A percentile compares a stretch with the other conserved stretches of the same genome.
Evolutionary conservation across 1,284 basidiomycete species (phyloP).

Genomic region (Pseudozyma hubeiensis): DNA sequence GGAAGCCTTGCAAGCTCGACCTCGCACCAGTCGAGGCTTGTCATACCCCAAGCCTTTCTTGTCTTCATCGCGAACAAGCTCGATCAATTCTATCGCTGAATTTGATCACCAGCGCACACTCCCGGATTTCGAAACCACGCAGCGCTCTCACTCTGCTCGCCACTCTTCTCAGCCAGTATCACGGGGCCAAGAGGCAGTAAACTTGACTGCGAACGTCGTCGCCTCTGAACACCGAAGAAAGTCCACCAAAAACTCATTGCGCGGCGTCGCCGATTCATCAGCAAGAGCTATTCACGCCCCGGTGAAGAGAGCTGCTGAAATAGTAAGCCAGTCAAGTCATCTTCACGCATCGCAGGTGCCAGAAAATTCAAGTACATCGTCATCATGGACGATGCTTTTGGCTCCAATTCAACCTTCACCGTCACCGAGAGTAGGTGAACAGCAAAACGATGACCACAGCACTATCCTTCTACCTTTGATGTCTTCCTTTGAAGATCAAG

Average conservation of each 20-base stretch:
- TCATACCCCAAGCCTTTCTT: conserved; percentile 20
- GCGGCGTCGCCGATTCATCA: too few species aligned
- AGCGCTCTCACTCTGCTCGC: neutral
- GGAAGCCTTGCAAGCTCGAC: conserved; percentile 5
- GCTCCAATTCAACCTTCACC: neutral
- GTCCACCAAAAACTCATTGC: too few species aligned
- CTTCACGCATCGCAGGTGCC: neutral
- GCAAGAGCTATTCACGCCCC: too few species aligned
- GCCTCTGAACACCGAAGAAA: too few species aligned
- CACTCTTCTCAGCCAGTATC: too few species aligned
- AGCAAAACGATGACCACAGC: too few species aligned
- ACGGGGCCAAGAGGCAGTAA: too few species aligned
- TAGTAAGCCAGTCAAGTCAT: neutral
- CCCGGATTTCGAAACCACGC: too few species aligned
- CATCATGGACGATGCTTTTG: conserved; percentile 23
- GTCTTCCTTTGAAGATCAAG: conserved; percentile 10
- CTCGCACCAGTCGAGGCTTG: conserved; percentile 30
- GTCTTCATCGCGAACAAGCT: conserved; percentile 21
- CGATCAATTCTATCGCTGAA: conserved; percentile 20
- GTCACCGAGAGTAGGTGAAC: neutral
- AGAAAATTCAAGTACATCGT: neutral
- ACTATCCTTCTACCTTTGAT: conserved; percentile 19
- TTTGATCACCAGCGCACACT: neutral
- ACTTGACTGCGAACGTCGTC: too few species aligned
- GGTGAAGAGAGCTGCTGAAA: too few species aligned